phyloP scores from a whole-genome alignment of 2,329 filamentous ascomycete genomes.

The Lizonia empirigonia region DNA sequence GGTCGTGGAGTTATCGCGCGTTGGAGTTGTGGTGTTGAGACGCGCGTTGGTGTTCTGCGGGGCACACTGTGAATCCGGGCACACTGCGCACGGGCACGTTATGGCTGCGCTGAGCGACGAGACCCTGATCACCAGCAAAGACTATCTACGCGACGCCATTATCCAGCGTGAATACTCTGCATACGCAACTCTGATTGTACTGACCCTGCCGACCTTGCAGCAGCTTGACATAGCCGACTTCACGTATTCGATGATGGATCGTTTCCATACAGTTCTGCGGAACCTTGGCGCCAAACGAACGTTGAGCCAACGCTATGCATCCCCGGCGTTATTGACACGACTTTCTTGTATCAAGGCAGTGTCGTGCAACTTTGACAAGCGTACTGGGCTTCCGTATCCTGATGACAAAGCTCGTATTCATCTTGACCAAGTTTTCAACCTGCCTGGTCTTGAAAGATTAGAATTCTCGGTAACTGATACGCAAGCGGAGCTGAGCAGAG shows the following conservation, averaged over 20 bases:
- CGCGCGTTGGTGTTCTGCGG: no score
- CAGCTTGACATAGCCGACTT: conserved; percentile 27
- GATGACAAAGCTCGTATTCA: not conserved
- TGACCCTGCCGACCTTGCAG: conserved; percentile 27
- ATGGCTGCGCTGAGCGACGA: conserved; percentile 20
- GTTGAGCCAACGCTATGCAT: conserved; percentile 15
- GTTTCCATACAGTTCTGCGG: conserved; percentile 22
- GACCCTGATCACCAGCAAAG: conserved; percentile 19
- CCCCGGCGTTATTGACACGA: conserved; percentile 15
- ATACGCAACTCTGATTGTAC: conserved; percentile 30
- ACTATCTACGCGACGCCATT: conserved; percentile 29
- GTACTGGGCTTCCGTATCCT: conserved; percentile 20
- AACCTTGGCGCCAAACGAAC: conserved; percentile 18
- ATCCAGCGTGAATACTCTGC: conserved; percentile 32
- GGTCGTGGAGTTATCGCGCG: no score
- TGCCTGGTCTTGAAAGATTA: conserved; percentile 22
- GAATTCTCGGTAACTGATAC: conserved; percentile 21
- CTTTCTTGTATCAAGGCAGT: conserved; percentile 26
- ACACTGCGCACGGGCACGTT: conserved; percentile 17
- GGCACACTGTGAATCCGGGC: no score
- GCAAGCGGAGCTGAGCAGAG: conserved; percentile 1
- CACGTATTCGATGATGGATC: conserved; percentile 25
- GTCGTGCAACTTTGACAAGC: conserved; percentile 28
- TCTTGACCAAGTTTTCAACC: conserved; percentile 22
- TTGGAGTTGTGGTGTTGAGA: no score